Base-by-base conservation (phyloP, 768 basidiomycete species). In the Lactarius quietus region DNA sequence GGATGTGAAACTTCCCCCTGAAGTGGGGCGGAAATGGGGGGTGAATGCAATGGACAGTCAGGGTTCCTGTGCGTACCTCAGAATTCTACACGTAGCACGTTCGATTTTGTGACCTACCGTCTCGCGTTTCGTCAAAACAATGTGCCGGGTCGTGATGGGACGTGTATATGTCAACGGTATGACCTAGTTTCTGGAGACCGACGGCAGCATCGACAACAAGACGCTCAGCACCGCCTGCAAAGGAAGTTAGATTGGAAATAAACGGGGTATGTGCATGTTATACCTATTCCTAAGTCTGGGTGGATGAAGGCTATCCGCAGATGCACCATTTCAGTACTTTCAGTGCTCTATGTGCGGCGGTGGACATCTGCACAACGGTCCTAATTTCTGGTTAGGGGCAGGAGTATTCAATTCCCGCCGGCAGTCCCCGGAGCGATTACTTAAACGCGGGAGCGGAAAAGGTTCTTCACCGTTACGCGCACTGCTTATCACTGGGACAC, bases 121-220 rank as follows among this genome's bases (percentile, higher is more conserved):
- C 86, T 61, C 83, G 79, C 0, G 97, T 98, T 78, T 99, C 97
- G 58, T 94, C 92, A 70, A 99, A 99, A 73, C 92, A 96, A 68
- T 93, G 88, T 17, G 80, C 78, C 0, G 86, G 83, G 71, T 99
- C 89, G 74, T 97, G 95, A 72, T 97, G 86, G 0, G 93, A 96
- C 0, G 97, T 98, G 76, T 94, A 97, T 28, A 98, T 85, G 70
- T 90, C 86, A 20, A 99, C 90, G 0, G 81, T 77, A 72, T 98
- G 95, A 0, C 95, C 96, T 6, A 87, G 81, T 9, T 82, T 78
- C 74, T 98, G 92, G 15, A 99, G 78, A 9, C 94, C 92, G 0
- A 96, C 81, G 2, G 96, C 95, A 29, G 95, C 93, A 74, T 99
- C 96, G 26, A 98, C 95, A 6, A 98, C 89, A 8, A 98, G 83